Conservation (phyloP, 2,329 filamentous ascomycete genomes). For the Aspergillus pseudonomiae region DNA sequence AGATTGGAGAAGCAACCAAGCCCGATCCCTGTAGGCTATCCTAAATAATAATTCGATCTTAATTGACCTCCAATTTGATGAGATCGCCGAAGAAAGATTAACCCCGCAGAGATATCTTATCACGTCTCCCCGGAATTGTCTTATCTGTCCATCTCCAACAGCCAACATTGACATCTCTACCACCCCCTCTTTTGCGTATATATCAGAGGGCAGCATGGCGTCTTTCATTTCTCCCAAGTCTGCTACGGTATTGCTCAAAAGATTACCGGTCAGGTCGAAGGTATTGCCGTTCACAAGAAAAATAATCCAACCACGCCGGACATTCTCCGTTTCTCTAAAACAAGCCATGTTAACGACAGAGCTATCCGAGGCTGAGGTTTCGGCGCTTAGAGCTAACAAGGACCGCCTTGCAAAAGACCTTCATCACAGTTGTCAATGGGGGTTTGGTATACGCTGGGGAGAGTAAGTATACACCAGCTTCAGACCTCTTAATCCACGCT, state of each 20-base stretch:
- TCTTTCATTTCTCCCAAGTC: constrained; percentile 3
- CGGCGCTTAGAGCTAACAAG: constrained; percentile 60
- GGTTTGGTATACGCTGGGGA: constrained; percentile 68
- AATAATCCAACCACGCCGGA: constrained; percentile 11
- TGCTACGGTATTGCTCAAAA: not conserved
- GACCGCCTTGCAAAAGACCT: constrained; percentile 64
- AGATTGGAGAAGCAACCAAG: constrained; percentile 11
- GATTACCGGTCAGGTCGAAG: constrained; percentile 7
- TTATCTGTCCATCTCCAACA: constrained; percentile 15
- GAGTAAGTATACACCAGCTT: constrained; percentile 52
- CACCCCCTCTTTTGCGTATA: constrained; percentile 3
- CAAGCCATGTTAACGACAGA: constrained; percentile 42
- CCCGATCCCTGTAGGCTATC: not conserved
- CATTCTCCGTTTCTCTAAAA: constrained; percentile 17
- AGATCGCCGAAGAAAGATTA: constrained; percentile 17
- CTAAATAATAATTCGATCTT: not conserved
- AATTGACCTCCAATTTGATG: constrained; percentile 17
- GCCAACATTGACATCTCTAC: not conserved
- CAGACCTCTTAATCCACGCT: not conserved
- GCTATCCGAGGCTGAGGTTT: constrained; percentile 55
- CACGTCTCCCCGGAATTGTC: constrained; percentile 8
- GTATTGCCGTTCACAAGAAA: not conserved
- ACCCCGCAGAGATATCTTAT: constrained; percentile 18
- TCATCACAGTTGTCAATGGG: constrained; percentile 69
- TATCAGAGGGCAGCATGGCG: constrained; percentile 12